A percentile compares a stretch with the other conserved stretches of the same genome.
Conservation (phyloP, 129 eudicot species). For the sunflower (Helianthus annuus) region HanXRQr2.0-SUNRISE NC_035448.2:3848109-3848608, state of each 20-base stretch:
- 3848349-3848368: no score
- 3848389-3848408: no score
- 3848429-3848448: no score
- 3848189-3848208: conserved; percentile 24
- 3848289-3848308: no score
- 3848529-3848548: no score
- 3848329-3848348: no score
- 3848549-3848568: neutral
- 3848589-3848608: neutral
- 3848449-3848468: no score
- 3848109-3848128: neutral
- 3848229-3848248: neutral
- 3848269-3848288: no score
- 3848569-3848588: conserved; percentile 9
- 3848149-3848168: conserved; percentile 4
- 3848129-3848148: conserved; percentile 28
- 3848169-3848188: conserved; percentile 13
- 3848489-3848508: neutral
- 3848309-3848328: neutral
- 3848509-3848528: neutral
- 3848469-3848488: no score
- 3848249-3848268: no score
- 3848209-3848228: conserved; percentile 22
- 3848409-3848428: no score
- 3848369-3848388: no score